Evolutionary conservation across 768 basidiomycete species (phyloP).

Genomic region (Mycena sanguinolenta): DNA sequence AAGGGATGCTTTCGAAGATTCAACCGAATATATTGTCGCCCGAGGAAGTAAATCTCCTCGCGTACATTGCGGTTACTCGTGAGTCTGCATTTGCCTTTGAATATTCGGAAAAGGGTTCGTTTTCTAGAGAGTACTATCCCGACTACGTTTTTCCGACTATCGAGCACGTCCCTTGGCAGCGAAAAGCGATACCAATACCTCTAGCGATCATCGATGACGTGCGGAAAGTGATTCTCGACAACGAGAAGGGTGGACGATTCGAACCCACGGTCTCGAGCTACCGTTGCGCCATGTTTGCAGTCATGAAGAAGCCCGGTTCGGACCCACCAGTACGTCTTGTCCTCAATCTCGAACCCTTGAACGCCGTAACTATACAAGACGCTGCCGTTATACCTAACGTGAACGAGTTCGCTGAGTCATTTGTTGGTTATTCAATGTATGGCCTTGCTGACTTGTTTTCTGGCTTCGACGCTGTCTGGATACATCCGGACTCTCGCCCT

Average conservation of each 20-base stretch:
- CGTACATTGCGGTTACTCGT: slow-evolving; percentile 22
- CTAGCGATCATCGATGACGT: slow-evolving; percentile 39
- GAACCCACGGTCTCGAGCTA: slow-evolving; percentile 42
- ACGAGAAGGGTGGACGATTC: slow-evolving; percentile 39
- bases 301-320: slow-evolving; percentile 44
- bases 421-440: slow-evolving; percentile 41
- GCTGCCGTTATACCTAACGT: slow-evolving; percentile 41
- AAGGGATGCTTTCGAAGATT: slow-evolving; percentile 34
- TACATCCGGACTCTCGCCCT: slow-evolving; percentile 3
- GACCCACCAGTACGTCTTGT: slow-evolving; percentile 44
- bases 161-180: slow-evolving; percentile 43
- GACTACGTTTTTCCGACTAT: slow-evolving; percentile 41
- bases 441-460: slow-evolving; percentile 46
- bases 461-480: slow-evolving; percentile 46
- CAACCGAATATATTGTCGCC: slow-evolving; percentile 19
- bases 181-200: slow-evolving; percentile 38
- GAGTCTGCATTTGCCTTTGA: slow-evolving; percentile 41
- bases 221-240: slow-evolving; percentile 36
- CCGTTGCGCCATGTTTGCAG: slow-evolving; percentile 40
- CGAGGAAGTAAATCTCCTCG: slow-evolving; percentile 35
- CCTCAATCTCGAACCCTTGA: slow-evolving; percentile 49
- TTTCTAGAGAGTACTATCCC: slow-evolving; percentile 41
- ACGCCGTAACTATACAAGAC: slow-evolving; percentile 47
- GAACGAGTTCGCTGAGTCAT: slow-evolving; percentile 44
- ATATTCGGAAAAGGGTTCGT: slow-evolving; percentile 41